Percentiles rank a stretch among this genome's conserved stretches.
Evolutionary conservation across 1,284 basidiomycete species (phyloP).

Genomic region (Apiotrichum porosum): DNA sequence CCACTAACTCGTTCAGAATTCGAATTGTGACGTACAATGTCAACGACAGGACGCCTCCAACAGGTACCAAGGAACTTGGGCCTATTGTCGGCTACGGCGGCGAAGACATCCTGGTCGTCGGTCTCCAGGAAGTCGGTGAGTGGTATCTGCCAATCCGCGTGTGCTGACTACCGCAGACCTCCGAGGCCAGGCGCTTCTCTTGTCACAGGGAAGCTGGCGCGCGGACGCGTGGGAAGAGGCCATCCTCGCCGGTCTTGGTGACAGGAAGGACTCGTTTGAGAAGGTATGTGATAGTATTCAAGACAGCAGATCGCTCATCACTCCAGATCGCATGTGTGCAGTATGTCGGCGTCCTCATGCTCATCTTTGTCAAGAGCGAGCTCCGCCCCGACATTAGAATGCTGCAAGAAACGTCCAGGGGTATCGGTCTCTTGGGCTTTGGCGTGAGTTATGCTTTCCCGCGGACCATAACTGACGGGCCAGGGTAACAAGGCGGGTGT

Average conservation of each 20-base stretch:
- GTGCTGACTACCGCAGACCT: constrained; percentile 25
- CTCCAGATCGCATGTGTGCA: constrained; percentile 30
- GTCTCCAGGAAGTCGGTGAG: constrained; percentile 43
- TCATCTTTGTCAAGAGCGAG: constrained; percentile 52
- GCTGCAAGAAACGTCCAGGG: constrained; percentile 32
- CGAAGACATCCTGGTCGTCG: constrained; percentile 42
- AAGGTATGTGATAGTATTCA: constrained; percentile 20
- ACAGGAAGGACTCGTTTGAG: constrained; percentile 38
- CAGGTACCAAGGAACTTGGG: constrained; percentile 34
- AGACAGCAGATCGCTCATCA: background rate
- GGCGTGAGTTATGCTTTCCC: constrained; percentile 24
- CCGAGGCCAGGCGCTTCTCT: constrained; percentile 32
- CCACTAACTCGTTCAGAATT: constrained; percentile 18
- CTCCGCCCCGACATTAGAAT: constrained; percentile 23
- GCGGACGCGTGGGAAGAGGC: constrained; percentile 55
- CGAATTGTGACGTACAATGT: constrained; percentile 44
- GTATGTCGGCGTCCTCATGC: constrained; percentile 52
- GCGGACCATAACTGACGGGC: constrained; percentile 28
- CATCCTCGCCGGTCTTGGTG: constrained; percentile 53
- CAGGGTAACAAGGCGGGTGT: constrained; percentile 47
- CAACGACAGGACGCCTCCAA: constrained; percentile 40
- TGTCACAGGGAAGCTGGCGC: constrained; percentile 44
- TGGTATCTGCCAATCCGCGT: background rate
- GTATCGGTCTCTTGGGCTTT: constrained; percentile 41
- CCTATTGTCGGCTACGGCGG: constrained; percentile 31